Conservation (phyloP, 345 rosid genomes). For the Garcia nutans region DNA sequence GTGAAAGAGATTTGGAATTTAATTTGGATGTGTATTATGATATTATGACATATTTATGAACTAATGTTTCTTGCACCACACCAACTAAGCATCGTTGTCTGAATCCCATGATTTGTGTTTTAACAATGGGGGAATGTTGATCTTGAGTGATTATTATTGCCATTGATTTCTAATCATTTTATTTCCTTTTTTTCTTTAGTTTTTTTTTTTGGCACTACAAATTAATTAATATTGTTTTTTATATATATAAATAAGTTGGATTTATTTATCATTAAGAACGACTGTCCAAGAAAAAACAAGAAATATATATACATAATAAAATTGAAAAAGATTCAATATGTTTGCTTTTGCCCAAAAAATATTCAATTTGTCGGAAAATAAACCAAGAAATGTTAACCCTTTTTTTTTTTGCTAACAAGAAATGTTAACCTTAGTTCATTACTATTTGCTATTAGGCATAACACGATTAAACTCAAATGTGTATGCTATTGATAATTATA, state of each 20-base stretch:
- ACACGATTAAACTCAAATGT: conserved; percentile 26
- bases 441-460: conserved; percentile 14
- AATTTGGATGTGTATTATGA: conserved; percentile 14
- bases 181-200: background rate
- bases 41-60: conserved; percentile 51
- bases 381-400: conserved; percentile 23
- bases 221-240: no score
- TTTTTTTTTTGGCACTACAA: background rate
- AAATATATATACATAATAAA: no score
- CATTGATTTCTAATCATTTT: conserved; percentile 57
- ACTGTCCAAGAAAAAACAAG: conserved; percentile 21
- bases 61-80: conserved; percentile 48
- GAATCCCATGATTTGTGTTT: conserved; percentile 57
- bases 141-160: conserved; percentile 35
- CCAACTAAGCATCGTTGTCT: conserved; percentile 55
- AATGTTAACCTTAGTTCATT: conserved; percentile 15
- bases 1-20: background rate
- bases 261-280: conserved; percentile 29
- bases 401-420: background rate
- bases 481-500: background rate
- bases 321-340: background rate
- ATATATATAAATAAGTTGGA: background rate
- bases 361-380: conserved; percentile 41
- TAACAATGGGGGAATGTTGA: conserved; percentile 20
- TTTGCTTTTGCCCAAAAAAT: conserved; percentile 23